Percentiles rank a stretch among this genome's conserved stretches.
Evolutionary conservation across 148 eudicot species (phyloP).

Genomic region (Rhododendron ferrugineum): DNA sequence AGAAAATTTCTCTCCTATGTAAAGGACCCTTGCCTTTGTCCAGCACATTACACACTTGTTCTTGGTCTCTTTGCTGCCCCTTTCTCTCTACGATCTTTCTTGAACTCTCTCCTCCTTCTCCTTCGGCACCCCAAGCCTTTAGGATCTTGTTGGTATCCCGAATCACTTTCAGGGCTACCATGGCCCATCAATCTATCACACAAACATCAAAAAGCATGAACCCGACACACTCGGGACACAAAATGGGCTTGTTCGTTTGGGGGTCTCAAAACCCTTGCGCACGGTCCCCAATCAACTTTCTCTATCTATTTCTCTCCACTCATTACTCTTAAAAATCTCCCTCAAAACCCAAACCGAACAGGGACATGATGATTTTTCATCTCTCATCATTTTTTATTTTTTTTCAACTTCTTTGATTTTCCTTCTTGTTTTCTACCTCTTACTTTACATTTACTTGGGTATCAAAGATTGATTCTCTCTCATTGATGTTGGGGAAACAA

Average conservation of each 20-base stretch:
- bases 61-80: background rate
- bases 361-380: background rate
- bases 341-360: too few species aligned
- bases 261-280: too few species aligned
- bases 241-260: too few species aligned
- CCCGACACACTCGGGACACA: background rate
- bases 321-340: too few species aligned
- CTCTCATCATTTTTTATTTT: background rate
- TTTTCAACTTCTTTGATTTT: background rate
- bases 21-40: background rate
- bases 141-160: background rate
- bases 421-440: background rate
- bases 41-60: background rate
- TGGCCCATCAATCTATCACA: background rate
- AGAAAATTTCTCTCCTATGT: background rate
- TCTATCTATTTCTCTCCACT: too few species aligned
- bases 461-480: background rate
- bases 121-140: background rate
- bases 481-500: background rate
- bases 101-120: background rate
- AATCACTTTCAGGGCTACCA: background rate
- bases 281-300: too few species aligned
- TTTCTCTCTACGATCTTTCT: background rate
- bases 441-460: background rate
- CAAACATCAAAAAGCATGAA: background rate